Evolutionary conservation across 169 alveolate species (phyloP), one percentile per base, ranked within the genome.

Genomic region (Plasmodium fragile): DNA sequence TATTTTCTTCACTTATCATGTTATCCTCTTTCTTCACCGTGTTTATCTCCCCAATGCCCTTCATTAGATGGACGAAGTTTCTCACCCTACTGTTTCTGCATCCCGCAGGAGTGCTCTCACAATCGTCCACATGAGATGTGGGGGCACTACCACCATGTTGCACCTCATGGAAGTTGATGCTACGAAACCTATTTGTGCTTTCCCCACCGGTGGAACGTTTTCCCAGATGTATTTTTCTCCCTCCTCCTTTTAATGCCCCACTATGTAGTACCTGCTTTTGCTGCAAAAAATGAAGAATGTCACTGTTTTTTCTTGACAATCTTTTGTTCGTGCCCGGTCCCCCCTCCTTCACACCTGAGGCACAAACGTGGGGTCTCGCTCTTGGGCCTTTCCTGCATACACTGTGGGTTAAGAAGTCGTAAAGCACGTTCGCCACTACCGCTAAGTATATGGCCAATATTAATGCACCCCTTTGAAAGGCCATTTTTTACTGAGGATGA

Each of bases 1-100:
- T 10, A 79, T 79, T 89, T 41, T 53, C 78, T 78, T 77, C 90
- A 13, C 18, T 11, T 22, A 3, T 28, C 11, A 4, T 69, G 36
- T 5, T 41, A 0, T n/a, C 85, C 6, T 49, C 85, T 2, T 75
- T 4, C 82, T 36, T 36, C 28, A 5, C 30, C n/a, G 8, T 30
- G 28, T 34, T 75, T 4, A 75, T 22, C 25, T 30, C 32, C 34
- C 82, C 59, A 34, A 75, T 75, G n/a, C 82, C 90, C 52, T 65
- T 89, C 94, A 77, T 89, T 69, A 79, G 11, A 13, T 55, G 69
- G 11, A 77, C 82, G 59, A 89, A 45, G 71, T 43, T 89, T 36
- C 49, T 36, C 49, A 77, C 82, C 32, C 28, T 59, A 6, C 28
- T 79, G 22, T 69, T 89, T 6, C 49, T 18, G 18, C 93, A 77